These are phyloP conservation scores for Apiospora malaysiana DNA, from an alignment of 2,329 filamentous ascomycete genomes.

Conservation along the genomic window DNA sequence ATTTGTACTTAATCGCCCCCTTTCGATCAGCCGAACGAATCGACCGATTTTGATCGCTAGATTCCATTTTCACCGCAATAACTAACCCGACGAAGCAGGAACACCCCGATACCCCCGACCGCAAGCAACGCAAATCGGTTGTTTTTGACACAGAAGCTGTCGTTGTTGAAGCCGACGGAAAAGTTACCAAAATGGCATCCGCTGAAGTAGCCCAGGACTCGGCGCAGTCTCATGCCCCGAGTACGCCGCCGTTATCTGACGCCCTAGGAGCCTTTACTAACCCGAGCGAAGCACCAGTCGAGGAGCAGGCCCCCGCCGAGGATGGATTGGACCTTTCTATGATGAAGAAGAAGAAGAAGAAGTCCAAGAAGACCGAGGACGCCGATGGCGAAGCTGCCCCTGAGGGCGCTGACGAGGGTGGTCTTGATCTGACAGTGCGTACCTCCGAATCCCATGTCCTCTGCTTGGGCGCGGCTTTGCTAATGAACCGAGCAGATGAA, in stretches of 20 bases:
- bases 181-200: slow-evolving; percentile 77
- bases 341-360: slow-evolving; percentile 78
- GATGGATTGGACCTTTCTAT: slow-evolving; percentile 73
- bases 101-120: slow-evolving; percentile 49
- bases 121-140: slow-evolving; percentile 89
- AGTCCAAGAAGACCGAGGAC: slow-evolving; percentile 60
- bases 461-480: not conserved
- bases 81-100: slow-evolving; percentile 33
- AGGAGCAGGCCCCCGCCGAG: slow-evolving; percentile 46
- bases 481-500: slow-evolving; percentile 63
- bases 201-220: slow-evolving; percentile 79
- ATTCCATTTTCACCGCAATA: slow-evolving; percentile 31
- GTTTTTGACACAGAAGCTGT: slow-evolving; percentile 88
- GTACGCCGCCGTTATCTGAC: slow-evolving; percentile 66
- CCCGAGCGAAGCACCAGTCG: slow-evolving; percentile 47
- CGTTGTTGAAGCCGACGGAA: slow-evolving; percentile 88
- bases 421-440: slow-evolving; percentile 54
- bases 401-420: slow-evolving; percentile 63
- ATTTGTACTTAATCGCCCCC: not conserved
- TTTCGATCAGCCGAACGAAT: not conserved
- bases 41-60: slow-evolving; percentile 24
- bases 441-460: not conserved
- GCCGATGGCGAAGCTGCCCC: slow-evolving; percentile 54
- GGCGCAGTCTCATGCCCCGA: slow-evolving; percentile 77
- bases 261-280: slow-evolving; percentile 63